A percentile compares a stretch with the other conserved stretches of the same genome.
These are phyloP conservation scores for Fusarium napiforme DNA, from an alignment of 2,329 filamentous ascomycete genomes.

Conservation along the genomic window DNA sequence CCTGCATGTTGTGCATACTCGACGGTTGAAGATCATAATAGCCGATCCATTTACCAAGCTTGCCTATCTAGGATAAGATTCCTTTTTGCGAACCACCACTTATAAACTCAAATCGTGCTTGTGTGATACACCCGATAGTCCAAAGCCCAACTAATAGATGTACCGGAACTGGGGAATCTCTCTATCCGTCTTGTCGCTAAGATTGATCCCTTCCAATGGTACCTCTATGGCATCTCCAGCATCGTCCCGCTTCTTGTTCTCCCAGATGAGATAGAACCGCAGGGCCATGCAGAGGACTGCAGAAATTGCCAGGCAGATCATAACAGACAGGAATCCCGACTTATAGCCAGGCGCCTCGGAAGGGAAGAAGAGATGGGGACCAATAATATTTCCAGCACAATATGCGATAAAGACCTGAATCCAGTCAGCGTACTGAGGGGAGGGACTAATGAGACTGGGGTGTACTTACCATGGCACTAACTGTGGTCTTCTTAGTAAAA, in stretches of 20 bases:
- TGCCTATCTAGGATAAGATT: neutral
- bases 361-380: neutral
- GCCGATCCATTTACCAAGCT: neutral
- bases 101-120: no score
- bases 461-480: neutral
- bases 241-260: neutral
- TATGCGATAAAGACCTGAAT: neutral
- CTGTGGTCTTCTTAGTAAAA: neutral
- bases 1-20: neutral
- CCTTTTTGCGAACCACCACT: no score
- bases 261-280: neutral
- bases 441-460: rapidly evolving
- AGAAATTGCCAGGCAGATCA: neutral
- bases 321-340: neutral
- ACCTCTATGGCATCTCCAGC: neutral
- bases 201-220: neutral
- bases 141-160: neutral
- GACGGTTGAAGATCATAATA: rapidly evolving
- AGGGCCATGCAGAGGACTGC: neutral
- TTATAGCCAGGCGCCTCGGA: neutral
- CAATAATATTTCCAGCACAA: neutral
- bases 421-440: neutral
- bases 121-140: rapidly evolving
- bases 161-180: neutral
- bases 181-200: neutral